Evolutionary conservation across 257 asterid genomes (phyloP).

Genomic region (Phtheirospermum japonicum): DNA sequence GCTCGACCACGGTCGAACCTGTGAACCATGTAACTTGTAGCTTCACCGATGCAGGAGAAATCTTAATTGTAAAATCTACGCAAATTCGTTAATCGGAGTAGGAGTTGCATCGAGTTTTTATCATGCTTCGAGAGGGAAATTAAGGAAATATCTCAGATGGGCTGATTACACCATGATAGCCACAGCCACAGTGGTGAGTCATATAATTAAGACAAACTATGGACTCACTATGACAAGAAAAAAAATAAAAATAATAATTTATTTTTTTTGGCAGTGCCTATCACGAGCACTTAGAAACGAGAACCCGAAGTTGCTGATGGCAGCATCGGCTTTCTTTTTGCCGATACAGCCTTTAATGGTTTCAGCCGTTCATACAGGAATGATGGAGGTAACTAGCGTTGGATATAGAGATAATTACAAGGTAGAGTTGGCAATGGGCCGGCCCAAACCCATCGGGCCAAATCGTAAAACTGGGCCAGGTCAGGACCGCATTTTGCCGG

Average conservation of each 20-base stretch:
- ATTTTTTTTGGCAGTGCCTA: constrained; percentile 57
- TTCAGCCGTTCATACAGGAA: constrained; percentile 91
- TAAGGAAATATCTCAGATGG: constrained; percentile 89
- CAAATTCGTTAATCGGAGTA: constrained; percentile 86
- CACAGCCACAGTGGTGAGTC: constrained; percentile 78
- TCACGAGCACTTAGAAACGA: constrained; percentile 81
- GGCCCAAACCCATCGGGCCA: no score
- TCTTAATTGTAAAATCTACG: constrained; percentile 66
- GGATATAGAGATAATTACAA: no score
- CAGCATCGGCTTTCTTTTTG: constrained; percentile 71
- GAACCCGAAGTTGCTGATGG: constrained; percentile 87
- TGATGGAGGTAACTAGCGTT: constrained; percentile 87
- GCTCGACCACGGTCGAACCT: no score
- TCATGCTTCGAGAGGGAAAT: constrained; percentile 75
- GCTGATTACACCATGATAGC: constrained; percentile 99
- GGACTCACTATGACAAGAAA: constrained; percentile 3
- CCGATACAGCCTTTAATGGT: constrained; percentile 95
- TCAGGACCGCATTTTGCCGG: no score
- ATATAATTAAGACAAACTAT: not conserved
- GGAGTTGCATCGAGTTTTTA: constrained; percentile 84
- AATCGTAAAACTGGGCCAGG: no score
- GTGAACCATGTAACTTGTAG: no score
- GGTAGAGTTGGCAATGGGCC: no score
- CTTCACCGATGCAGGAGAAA: constrained; percentile 58
- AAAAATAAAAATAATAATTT: not conserved